phyloP scores from a whole-genome alignment of 768 basidiomycete species.

The Cubamyces sp. region DNA sequence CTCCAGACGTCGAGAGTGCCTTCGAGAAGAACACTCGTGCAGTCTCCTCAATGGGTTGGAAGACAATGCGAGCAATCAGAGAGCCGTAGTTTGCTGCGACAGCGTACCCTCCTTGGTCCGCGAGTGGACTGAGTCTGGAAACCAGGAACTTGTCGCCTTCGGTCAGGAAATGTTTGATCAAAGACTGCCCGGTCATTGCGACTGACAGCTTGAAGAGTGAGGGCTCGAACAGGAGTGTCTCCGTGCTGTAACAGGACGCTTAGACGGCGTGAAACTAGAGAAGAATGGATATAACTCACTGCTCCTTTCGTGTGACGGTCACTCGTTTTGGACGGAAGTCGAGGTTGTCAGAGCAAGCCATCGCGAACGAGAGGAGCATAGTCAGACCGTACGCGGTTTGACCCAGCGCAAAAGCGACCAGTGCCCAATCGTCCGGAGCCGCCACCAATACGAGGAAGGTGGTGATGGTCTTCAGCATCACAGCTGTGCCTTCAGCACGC shows the following conservation, averaged over 20 bases:
- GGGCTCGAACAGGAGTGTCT: constrained; percentile 46
- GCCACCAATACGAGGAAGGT: constrained; percentile 69
- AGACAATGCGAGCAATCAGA: constrained; percentile 86
- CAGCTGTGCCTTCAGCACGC: constrained; percentile 83
- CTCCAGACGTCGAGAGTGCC: constrained; percentile 41
- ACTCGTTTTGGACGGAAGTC: constrained; percentile 30
- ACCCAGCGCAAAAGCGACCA: constrained; percentile 86
- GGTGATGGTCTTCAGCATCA: constrained; percentile 69
- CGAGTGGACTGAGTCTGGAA: constrained; percentile 78
- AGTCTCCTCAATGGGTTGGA: constrained; percentile 96
- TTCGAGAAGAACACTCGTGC: constrained; percentile 88
- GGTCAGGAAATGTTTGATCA: constrained; percentile 93
- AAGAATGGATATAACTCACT: constrained; percentile 31
- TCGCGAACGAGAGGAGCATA: constrained; percentile 60
- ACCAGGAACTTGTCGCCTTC: constrained; percentile 94
- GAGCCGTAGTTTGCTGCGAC: constrained; percentile 98
- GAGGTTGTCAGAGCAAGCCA: constrained; percentile 27
- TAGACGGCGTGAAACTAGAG: background rate
- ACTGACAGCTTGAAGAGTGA: constrained; percentile 63
- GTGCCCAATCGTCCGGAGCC: constrained; percentile 50
- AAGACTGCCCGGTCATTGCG: constrained; percentile 86
- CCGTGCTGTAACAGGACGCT: constrained; percentile 24
- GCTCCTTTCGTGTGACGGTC: constrained; percentile 27
- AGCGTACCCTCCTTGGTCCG: constrained; percentile 94
- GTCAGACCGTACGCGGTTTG: constrained; percentile 74